Evolutionary conservation across 2,329 filamentous ascomycete species (phyloP).

Genomic region (Fusarium sp.): DNA sequence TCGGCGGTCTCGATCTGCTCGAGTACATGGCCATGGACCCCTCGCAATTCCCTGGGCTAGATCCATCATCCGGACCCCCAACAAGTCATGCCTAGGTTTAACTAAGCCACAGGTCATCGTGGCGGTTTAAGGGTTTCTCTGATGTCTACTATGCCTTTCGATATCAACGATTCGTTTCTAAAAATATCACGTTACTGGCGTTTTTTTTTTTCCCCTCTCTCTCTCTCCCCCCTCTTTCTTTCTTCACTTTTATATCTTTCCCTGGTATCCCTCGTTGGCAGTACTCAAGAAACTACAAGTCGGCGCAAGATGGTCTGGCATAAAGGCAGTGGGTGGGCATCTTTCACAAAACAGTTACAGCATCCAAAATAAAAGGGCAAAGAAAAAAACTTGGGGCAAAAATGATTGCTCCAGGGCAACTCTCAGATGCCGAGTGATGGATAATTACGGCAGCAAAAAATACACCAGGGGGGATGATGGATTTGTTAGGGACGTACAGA

Average conservation of each 20-base stretch:
- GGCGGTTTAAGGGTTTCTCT: neutral
- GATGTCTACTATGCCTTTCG: neutral
- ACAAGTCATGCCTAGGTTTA: constrained; percentile 32
- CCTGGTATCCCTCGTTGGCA: neutral
- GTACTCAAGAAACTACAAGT: neutral
- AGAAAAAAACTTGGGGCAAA: neutral
- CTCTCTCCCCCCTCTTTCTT: too few relatives aligned
- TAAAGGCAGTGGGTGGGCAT: neutral
- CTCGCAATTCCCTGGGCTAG: constrained; percentile 57
- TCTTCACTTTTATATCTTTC: neutral
- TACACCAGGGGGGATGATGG: neutral
- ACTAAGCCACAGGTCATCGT: neutral
- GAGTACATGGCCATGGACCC: constrained; percentile 77
- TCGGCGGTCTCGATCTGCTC: constrained; percentile 75
- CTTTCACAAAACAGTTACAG: neutral
- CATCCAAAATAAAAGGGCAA: neutral
- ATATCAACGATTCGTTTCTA: neutral
- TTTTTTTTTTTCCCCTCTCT: too few relatives aligned
- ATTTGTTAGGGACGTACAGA: neutral
- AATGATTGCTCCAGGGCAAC: neutral
- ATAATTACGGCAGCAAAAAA: neutral
- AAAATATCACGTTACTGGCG: neutral
- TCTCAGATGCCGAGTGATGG: neutral
- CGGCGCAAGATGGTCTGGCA: neutral
- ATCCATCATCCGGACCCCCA: constrained; percentile 46